Conservation (phyloP, 768 basidiomycete species). For the Ramaria sp. region DNA sequence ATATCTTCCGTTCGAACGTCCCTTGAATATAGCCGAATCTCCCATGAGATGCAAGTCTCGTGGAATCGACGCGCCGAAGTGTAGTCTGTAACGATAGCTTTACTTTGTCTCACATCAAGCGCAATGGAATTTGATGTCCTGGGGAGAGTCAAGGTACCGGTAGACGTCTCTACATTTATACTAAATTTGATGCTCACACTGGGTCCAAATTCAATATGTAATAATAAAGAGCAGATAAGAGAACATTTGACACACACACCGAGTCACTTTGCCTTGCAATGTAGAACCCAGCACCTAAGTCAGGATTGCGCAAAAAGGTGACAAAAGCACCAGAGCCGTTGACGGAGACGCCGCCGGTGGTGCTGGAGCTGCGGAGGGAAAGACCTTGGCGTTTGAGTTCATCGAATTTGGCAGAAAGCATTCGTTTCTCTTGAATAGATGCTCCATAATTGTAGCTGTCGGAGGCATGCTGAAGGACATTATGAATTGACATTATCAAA, state of each 20-base stretch:
- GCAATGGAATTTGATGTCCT: slow-evolving; percentile 39
- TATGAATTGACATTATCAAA: background rate
- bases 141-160: slow-evolving; percentile 46
- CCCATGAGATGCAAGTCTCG: background rate
- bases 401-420: slow-evolving; percentile 54
- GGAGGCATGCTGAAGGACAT: slow-evolving; percentile 12
- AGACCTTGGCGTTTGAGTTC: slow-evolving; percentile 71
- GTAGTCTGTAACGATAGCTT: slow-evolving; percentile 63
- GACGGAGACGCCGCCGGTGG: slow-evolving; percentile 32
- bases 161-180: slow-evolving; percentile 44
- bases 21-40: slow-evolving; percentile 35
- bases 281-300: slow-evolving; percentile 55
- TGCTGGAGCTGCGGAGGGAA: slow-evolving; percentile 66
- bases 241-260: slow-evolving; percentile 17
- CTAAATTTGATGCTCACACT: slow-evolving; percentile 46
- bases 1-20: slow-evolving; percentile 23
- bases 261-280: slow-evolving; percentile 59
- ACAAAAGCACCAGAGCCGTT: slow-evolving; percentile 42
- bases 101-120: slow-evolving; percentile 61
- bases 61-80: slow-evolving; percentile 41
- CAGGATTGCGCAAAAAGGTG: slow-evolving; percentile 58
- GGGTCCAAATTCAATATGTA: background rate
- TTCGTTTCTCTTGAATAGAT: slow-evolving; percentile 42
- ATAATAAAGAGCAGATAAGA: background rate
- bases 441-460: slow-evolving; percentile 75